Base-by-base conservation (phyloP, 768 basidiomycete species). In the Auriscalpium microsporum region DNA sequence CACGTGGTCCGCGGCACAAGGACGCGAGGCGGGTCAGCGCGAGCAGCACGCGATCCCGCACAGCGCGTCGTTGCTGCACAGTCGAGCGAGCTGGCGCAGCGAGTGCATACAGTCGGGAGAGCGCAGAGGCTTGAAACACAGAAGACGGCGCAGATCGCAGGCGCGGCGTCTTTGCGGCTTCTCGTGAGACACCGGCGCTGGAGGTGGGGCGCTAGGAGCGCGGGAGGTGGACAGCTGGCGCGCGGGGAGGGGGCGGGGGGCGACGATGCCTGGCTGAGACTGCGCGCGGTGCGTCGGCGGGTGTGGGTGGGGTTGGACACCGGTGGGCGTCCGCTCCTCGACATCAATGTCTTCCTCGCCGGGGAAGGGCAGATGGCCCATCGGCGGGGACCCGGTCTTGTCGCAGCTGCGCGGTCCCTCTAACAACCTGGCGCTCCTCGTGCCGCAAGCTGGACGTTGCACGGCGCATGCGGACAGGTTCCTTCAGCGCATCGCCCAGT, bases 401-500 rank as follows among this genome's bases (percentile, higher is more conserved):
- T 28, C 23, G 23, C 23, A 5, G 23, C 23, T 28, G 3, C 40
- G 40, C 7, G 11, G 13, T 13, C 4, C 11, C 13, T 11, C 13
- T 7, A 42, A 3, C 13, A 7, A 42, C 40, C 3, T 13, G 13
- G 40, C n/a, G 23, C 11, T 17, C n/a, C 40, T 42, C 13, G n/a
- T 7, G 2, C 11, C 40, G 40, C 14, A 8, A 42, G 46, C 28
- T 16, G 33, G 47, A 42, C 53, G 1, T 34, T 9, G 33, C 23
- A 52, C 1, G 56, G 16, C 16, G 58, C 58, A 16, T 51, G 37
- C 8, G 56, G 17, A 21, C 47, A 28, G 42, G 57, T 46, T 34
- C 57, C 58, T 8, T 50, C 37, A 59, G 56, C 33, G 58, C 58
- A 19, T 59, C 48, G 3, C 56, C 58, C 2, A 59, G 58, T 28